phyloP scores from a whole-genome alignment of 1,139 yeast species.

The Magnusiomyces ingens region DNA sequence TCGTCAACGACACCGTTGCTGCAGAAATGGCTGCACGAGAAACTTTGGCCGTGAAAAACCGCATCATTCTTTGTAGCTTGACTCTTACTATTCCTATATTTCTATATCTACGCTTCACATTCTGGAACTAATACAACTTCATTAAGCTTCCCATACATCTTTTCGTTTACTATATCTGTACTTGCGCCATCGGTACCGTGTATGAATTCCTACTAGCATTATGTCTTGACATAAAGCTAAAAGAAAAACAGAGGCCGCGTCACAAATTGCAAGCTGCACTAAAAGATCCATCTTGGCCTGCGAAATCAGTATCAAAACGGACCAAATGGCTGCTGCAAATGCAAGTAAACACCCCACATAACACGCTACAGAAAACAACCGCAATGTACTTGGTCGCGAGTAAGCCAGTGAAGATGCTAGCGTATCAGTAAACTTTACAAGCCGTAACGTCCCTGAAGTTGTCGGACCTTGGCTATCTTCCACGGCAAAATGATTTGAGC shows the following conservation, averaged over 20 bases:
- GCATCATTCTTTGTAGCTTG: slow-evolving; percentile 20
- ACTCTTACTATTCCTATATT: slow-evolving; percentile 21
- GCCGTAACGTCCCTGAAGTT: not conserved
- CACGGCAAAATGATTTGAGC: slow-evolving; percentile 5
- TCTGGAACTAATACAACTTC: slow-evolving; percentile 13
- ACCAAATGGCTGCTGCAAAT: slow-evolving; percentile 16
- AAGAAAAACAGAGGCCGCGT: slow-evolving; percentile 21
- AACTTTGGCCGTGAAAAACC: slow-evolving; percentile 19
- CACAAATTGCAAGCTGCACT: slow-evolving; percentile 22
- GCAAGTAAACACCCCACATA: slow-evolving; percentile 17
- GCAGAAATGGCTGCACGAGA: slow-evolving; percentile 14
- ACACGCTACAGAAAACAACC: slow-evolving; percentile 17
- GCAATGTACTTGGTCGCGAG: slow-evolving; percentile 15
- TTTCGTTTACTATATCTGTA: not conserved
- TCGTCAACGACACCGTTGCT: slow-evolving; percentile 11
- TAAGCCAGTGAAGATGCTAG: slow-evolving; percentile 16
- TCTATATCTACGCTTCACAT: slow-evolving; percentile 19
- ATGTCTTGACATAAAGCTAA: slow-evolving; percentile 22
- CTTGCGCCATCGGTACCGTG: not conserved
- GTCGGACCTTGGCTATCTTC: not conserved
- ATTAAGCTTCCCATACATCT: not conserved
- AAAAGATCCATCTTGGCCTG: slow-evolving; percentile 19
- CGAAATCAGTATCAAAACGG: slow-evolving; percentile 16
- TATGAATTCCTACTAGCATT: slow-evolving; percentile 2
- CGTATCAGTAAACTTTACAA: slow-evolving; percentile 18